Evolutionary conservation across 345 rosid genomes (phyloP), one percentile per base, ranked within the genome.

Genomic region (Syzygium jambos): DNA sequence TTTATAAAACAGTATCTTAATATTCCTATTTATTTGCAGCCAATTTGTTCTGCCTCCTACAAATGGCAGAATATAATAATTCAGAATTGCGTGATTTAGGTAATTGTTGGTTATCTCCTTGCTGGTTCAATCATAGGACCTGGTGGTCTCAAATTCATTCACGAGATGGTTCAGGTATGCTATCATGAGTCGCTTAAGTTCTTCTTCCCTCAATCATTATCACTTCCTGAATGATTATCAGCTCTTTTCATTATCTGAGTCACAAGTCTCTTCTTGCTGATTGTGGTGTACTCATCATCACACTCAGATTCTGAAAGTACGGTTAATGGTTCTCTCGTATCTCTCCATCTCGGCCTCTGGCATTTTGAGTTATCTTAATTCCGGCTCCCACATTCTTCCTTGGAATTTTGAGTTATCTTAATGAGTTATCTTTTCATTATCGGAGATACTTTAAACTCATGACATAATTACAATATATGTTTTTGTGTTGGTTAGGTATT

Each of bases 131-230:
- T 98, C 83, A 94, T 98, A 87, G 99, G 99, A 87, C 99, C 99
- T 27, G 99, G 99, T 83, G 99, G 99, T 49, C 92, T 96, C 92
- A 96, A 98, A 89, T 98, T 96, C 91, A 96, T 98, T 63, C 95
- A 96, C 85, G 99, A 98, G 93, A 93, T 98, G 98, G 99, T 98
- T n/a, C 99, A 96, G 99, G 99, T 98, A 90, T 82, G 88, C 59
- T 16, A 63, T 85, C 87, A 56, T 56, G 38, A 38, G 82, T 73
- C 9, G 82, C 82, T 38, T 6, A 38, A 73, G 38, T 19, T 7
- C 22, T 17, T 68, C 46, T 34, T 68, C 78, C 78, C 78, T 68
- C 46, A 68, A 34, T 68, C 43, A 34, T 34, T 17, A 17, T 68
- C 46, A 68, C 78, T 17, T 68, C 43, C 78, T 68, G 46, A 68